Base-by-base conservation (phyloP, 192 early-diverging fungal species). In the Linderina pennispora region DNA sequence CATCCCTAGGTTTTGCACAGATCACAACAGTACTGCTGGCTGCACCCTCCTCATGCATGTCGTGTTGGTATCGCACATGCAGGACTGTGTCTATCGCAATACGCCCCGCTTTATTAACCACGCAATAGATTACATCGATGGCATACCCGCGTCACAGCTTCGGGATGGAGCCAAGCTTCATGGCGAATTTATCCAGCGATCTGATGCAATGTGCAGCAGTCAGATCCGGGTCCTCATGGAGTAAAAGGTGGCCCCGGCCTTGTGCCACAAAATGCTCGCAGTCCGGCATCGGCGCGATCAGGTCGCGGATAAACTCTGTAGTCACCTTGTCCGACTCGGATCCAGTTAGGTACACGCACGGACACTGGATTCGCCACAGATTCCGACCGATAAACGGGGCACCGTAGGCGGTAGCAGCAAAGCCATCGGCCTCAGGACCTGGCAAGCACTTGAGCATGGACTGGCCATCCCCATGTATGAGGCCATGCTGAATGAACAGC, bases 401-500 rank as follows among this genome's bases (percentile, higher is more conserved):
- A 2, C 47, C 50, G 10, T 48, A 19, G 19, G 21, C n/a, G 1
- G 55, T 47, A 8, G 54, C 70, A 4, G 37, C 28, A 20, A 39
- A 74, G 15, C 53, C 53, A 0, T 50, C 58, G 0, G 55, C 45
- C 23, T 74, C 70, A 23, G 55, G 54, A 1, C 0, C 10, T 1
- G 70, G 70, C 1, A 52, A 45, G 31, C 70, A 74, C 37, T 74
- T 74, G 1, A 74, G 48, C 11, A 38, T 34, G n/a, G 51, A 21
- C n/a, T 43, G 26, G 16, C 22, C 22, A 20, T 6, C 8, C n/a
- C n/a, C n/a, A n/a, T n/a, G n/a, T 33, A 60, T 53, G 13, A 73
- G 23, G 1, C 69, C 62, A 23, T 59, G 18, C 9, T 33, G 42
- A 11, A 74, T 39, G 22, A 62, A 26, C 20, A 66, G 39, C 8